Percentiles rank a stretch among this genome's conserved stretches.
Evolutionary conservation across 2,329 filamentous ascomycete species (phyloP).

Genomic region (Geoglossum cookeanum): DNA sequence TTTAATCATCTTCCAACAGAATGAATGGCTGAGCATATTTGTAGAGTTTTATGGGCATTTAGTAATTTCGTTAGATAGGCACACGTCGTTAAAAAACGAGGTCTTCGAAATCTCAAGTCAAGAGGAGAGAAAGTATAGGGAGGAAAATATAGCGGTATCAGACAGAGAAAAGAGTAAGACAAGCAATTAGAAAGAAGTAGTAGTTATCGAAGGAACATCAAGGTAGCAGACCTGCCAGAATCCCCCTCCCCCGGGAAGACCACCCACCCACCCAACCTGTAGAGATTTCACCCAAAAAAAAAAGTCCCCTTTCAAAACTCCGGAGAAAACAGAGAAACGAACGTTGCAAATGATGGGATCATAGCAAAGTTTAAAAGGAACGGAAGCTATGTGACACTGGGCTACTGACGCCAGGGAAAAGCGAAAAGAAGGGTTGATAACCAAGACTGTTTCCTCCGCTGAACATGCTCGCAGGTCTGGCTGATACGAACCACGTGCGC

Average conservation of each 20-base stretch:
- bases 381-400: slow-evolving; percentile 1
- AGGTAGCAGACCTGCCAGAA: not conserved
- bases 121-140: not conserved
- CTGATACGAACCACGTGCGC: not conserved
- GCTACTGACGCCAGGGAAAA: not conserved
- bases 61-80: not conserved
- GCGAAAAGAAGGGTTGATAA: not conserved
- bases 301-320: not conserved
- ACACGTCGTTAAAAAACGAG: not conserved
- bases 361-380: not conserved
- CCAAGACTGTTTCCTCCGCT: not conserved
- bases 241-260: not conserved
- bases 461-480: not conserved
- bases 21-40: too few species aligned
- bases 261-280: not conserved
- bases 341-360: not conserved
- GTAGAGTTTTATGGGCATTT: too few species aligned
- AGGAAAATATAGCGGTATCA: not conserved
- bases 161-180: not conserved
- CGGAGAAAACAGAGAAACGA: not conserved
- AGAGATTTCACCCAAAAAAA: not conserved
- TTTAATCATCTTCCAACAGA: not conserved
- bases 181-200: slow-evolving; percentile 1
- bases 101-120: not conserved
- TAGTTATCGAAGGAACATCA: not conserved